Evolutionary conservation across 495 filamentous ascomycete genomes (phyloP), one percentile per base, ranked within the genome.

Genomic region (Choiromyces venosus): DNA sequence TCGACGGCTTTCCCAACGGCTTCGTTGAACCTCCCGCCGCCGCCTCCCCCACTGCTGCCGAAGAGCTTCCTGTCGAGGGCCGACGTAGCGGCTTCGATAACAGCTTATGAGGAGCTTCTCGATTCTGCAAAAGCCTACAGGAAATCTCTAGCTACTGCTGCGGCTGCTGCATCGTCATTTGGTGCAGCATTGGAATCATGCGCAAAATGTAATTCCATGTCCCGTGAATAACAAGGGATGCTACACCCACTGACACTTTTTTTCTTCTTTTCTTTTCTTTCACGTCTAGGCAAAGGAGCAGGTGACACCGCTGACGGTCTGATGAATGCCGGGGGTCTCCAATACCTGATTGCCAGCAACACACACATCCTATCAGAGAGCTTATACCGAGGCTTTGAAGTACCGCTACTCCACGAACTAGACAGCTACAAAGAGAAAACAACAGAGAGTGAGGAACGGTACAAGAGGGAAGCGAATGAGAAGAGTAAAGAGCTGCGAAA

Each of bases 291-390:
- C 42, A 86, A 86, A 73, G 85, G 84, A 46, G 81, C 82, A 25
- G 89, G 88, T 82, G 79, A 81, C 42, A 89, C 88, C 1, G 88
- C 87, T 12, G 87, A 89, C 80, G 83, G 84, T 35, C 81, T 90
- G 25, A 81, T 90, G 42, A 84, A 86, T 44, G 85, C 87, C 14
- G 85, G 86, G 44, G 88, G 88, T n/a, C 82, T 90, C 64, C 88
- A 90, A 76, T 87, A 90, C 75, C 82, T 90, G 37, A 85, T 89
- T 33, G 88, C 87, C 18, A 90, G 89, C 80, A 88, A 90, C 80
- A 87, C 88, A 79, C 87, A 89, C 73, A 89, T 90, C 73, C 83
- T 90, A 0, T 84, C 83, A 35, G 88, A 90, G 76, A 88, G 86
- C 6, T 86, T 90, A n/a, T 89, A 90, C 80, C 83, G 88, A 25